Evolutionary conservation across 2,329 filamentous ascomycete species (phyloP).

Genomic region (Magnaporthiopsis poae): DNA sequence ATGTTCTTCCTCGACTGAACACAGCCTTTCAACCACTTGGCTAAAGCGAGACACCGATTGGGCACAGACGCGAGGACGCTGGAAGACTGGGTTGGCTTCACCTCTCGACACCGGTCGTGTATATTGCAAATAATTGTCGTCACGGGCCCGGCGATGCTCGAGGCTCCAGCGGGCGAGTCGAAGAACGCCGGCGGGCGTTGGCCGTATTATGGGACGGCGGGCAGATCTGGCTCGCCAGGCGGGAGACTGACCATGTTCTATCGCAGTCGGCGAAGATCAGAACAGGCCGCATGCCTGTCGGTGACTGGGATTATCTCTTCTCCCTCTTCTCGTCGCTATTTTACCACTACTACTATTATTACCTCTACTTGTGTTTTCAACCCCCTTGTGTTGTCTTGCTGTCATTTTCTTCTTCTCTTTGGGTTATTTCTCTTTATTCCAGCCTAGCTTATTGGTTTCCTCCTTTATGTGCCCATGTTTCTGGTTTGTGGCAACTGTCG

Average conservation of each 20-base stretch:
- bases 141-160: neutral
- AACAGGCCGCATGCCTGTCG: neutral
- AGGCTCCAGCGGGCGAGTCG: too few species aligned
- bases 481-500: neutral
- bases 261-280: neutral
- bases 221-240: neutral
- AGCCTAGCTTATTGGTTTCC: neutral
- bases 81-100: neutral
- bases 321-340: slow-evolving; percentile 9
- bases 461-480: neutral
- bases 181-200: neutral
- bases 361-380: neutral
- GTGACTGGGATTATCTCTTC: slow-evolving; percentile 10
- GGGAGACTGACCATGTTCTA: neutral
- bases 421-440: neutral
- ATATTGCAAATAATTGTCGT: neutral
- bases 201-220: neutral
- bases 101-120: neutral
- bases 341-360: slow-evolving; percentile 5
- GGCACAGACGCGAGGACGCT: neutral
- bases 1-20: neutral
- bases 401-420: too few species aligned
- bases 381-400: neutral
- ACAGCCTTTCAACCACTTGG: neutral
- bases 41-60: neutral